phyloP scores from a whole-genome alignment of 2,329 filamentous ascomycete species.

The Furcasterigmium sp. region DNA sequence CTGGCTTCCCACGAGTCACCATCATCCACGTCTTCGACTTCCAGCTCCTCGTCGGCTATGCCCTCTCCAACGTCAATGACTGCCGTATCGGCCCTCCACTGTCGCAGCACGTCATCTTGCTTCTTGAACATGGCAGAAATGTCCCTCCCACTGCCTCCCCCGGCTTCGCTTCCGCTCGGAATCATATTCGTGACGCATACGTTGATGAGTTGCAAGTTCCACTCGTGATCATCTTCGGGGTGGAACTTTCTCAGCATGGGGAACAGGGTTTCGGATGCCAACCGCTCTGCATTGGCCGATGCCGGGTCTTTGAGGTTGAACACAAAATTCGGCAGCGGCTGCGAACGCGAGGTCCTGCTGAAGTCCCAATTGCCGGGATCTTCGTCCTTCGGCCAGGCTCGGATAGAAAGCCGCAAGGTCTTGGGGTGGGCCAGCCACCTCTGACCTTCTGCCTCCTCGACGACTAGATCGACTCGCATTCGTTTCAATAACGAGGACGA shows the following conservation, averaged over 20 bases:
- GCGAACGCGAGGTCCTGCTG: slow-evolving; percentile 71
- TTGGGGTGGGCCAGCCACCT: slow-evolving; percentile 76
- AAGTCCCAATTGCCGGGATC: slow-evolving; percentile 50
- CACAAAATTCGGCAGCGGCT: slow-evolving; percentile 66
- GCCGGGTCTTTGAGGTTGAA: slow-evolving; percentile 58
- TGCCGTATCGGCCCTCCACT: slow-evolving; percentile 53
- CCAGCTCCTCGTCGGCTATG: slow-evolving; percentile 17
- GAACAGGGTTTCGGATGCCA: slow-evolving; percentile 64
- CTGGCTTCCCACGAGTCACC: slow-evolving; percentile 20
- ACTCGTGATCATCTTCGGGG: slow-evolving; percentile 56
- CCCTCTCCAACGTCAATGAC: slow-evolving; percentile 12
- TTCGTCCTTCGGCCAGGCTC: slow-evolving; percentile 42
- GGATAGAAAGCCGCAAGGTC: slow-evolving; percentile 75
- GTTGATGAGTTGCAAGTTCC: slow-evolving; percentile 82
- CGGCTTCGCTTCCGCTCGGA: slow-evolving; percentile 43
- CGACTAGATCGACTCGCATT: slow-evolving; percentile 72
- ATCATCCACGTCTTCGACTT: slow-evolving; percentile 20
- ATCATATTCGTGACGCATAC: slow-evolving; percentile 84
- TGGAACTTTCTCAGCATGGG: slow-evolving; percentile 73
- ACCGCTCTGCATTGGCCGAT: slow-evolving; percentile 57
- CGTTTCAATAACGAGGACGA: slow-evolving; percentile 66
- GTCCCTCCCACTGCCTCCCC: slow-evolving; percentile 60
- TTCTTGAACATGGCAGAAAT: slow-evolving; percentile 78
- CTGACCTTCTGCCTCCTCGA: slow-evolving; percentile 34
- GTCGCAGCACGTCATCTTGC: slow-evolving; percentile 64